A percentile compares a stretch with the other conserved stretches of the same genome.
Conservation (phyloP, 148 eudicot genomes). For the Polygonum aviculare region DNA sequence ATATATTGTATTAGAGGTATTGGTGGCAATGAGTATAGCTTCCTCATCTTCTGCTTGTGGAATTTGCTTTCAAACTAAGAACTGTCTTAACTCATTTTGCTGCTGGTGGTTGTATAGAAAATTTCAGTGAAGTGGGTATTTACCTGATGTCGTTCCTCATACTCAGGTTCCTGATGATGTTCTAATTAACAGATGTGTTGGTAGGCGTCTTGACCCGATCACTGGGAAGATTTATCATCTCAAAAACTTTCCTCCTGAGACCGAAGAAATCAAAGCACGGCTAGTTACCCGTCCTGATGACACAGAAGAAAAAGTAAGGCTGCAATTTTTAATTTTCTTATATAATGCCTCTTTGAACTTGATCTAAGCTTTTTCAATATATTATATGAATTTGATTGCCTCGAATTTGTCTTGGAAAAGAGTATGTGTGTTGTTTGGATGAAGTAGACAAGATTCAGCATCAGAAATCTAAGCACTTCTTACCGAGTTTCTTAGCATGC, state of each 20-base stretch:
- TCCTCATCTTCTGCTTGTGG: too few species aligned
- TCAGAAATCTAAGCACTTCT: background rate
- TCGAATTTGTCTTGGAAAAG: background rate
- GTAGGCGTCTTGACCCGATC: slow-evolving; percentile 84
- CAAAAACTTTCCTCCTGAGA: slow-evolving; percentile 69
- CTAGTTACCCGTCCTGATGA: slow-evolving; percentile 90
- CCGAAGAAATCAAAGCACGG: slow-evolving; percentile 67
- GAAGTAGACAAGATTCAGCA: background rate
- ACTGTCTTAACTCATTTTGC: background rate
- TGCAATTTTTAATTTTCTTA: background rate
- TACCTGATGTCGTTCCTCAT: slow-evolving; percentile 19
- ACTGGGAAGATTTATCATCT: slow-evolving; percentile 90
- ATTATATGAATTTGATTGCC: background rate
- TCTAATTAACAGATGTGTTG: slow-evolving; percentile 91
- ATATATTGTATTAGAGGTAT: slow-evolving; percentile 75
- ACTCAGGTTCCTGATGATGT: slow-evolving; percentile 89
- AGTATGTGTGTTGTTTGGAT: background rate
- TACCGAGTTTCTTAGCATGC: slow-evolving; percentile 1
- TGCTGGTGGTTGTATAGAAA: background rate
- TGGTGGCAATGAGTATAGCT: background rate
- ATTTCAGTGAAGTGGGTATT: background rate
- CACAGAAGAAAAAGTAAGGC: slow-evolving; percentile 69
- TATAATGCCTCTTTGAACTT: background rate
- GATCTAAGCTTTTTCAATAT: background rate
- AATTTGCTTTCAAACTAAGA: background rate